Base-by-base conservation (phyloP, 345 rosid species). In the Populus deltoides region DNA sequence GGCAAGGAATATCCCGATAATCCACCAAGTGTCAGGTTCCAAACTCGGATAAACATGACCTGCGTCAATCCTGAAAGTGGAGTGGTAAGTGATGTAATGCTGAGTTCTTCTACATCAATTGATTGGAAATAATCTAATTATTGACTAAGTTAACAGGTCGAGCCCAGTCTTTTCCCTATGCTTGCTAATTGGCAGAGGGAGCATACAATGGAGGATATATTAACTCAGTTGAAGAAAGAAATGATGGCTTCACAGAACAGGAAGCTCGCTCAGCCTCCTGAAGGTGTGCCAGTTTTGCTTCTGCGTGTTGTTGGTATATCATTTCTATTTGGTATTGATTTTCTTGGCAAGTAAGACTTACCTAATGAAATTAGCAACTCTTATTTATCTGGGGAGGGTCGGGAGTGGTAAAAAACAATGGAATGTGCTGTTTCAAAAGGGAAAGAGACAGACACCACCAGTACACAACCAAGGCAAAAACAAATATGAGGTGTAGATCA, bases 201-300 rank as follows among this genome's bases (percentile, higher is more conserved):
- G 72, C 79, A 73, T 71, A 90, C 91, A 53, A 89, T 92, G 94
- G 97, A 92, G 85, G 91, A 92, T 74, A 85, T 89, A 81, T 80
- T 92, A 83, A 83, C 87, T 57, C 91, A 87, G 67, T 76, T 92
- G 86, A 92, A 92, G 90, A 92, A 92, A 87, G 97, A 92, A 76
- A 92, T 92, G 97, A 79, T 79, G 83, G 85, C 92, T 62, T 91
- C 93, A 16, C 97, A 92, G 74, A 92, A 90, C 78, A 88, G 94
- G 78, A 92, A 86, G 87, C 91, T 92, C 18, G 80, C 87, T 70
- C 97, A 92, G 82, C 97, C 97, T 80, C 92, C 97, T 55, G 97
- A 92, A 89, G 93, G 97, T 88, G 47, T 65, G 82, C 72, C 43
- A 55, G 6, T 27, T 74, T 66, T 29, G 17, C 76, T 69, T 82